Base-by-base conservation (phyloP, 31 red algal genomes). In the Bonnemaisonia californica region DNA sequence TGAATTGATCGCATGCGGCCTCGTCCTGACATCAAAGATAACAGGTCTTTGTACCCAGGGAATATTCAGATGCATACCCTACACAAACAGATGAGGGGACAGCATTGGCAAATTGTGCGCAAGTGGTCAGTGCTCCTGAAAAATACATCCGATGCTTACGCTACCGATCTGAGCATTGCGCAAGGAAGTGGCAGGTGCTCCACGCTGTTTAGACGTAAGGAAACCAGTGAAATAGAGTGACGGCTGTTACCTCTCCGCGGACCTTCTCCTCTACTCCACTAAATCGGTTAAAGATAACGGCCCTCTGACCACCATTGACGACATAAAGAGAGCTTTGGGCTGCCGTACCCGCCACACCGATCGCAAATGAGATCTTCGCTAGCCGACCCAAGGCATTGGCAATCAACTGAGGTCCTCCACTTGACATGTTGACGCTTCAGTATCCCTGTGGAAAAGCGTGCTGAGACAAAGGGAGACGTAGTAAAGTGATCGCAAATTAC, bases 11-110 rank as follows among this genome's bases (percentile, higher is more conserved):
- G 91, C 91, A 57, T 88, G 92, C 26, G 96, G 89, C 39, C 92
- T 87, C 4, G 93, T 93, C 57, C 96, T 55, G 26, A 98, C 76
- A 73, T 98, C 96, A 78, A 95, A 98, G 26, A 95, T 91, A 27
- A 98, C 80, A 22, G 96, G 96, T 38, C 86, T 55, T 73, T 98
- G 92, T 38, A 98, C 70, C 96, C 96, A 98, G 22, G 96, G 96
- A 29, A 98, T 87, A 3, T 84, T 81, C 39, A 98, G 45, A 67
- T 98, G 92, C 79, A 92, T 85, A 38, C 96, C 90, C 74, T 85
- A 24, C 59, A 62, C 62, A 41, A n/a, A n/a, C n/a, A n/a, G n/a
- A n/a, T n/a, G n/a, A n/a, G n/a, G n/a, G n/a, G n/a, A n/a, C n/a
- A n/a, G n/a, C n/a, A 60, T 56, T 60, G 13, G 26, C 39, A 41